Conservation (phyloP, 441 rosid genomes). For the Populus hybrid region DNA sequence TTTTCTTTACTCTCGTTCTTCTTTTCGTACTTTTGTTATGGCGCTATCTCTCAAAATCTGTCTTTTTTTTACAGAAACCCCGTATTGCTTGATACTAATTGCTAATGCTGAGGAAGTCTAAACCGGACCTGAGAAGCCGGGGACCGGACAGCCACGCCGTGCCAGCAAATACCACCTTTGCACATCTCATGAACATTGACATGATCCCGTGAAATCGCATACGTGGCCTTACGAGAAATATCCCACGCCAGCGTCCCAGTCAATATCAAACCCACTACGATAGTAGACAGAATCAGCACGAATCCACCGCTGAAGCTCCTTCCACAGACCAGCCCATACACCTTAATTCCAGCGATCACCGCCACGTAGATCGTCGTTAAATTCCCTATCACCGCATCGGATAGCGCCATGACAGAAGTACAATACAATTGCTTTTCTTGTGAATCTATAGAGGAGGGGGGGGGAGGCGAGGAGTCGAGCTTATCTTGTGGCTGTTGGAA, state of each 20-base stretch:
- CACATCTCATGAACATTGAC: conserved; percentile 52
- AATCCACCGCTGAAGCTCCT: conserved; percentile 66
- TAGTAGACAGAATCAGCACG: conserved; percentile 60
- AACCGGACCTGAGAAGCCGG: conserved; percentile 95
- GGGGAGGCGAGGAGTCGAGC: conserved; percentile 3
- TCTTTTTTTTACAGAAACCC: conserved; percentile 14
- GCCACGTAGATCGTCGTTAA: conserved; percentile 81
- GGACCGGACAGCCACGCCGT: conserved; percentile 87
- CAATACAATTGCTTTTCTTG: neutral
- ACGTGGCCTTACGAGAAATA: conserved; percentile 72
- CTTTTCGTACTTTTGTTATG: neutral
- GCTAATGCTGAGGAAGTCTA: conserved; percentile 63
- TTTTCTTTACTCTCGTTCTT: neutral
- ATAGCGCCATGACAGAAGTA: conserved; percentile 49
- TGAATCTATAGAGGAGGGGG: no score
- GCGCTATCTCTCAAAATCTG: neutral
- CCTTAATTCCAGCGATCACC: conserved; percentile 73
- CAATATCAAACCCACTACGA: conserved; percentile 59
- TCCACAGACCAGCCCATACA: conserved; percentile 55
- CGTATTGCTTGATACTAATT: conserved; percentile 20
- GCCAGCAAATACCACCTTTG: conserved; percentile 99
- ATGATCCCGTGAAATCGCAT: conserved; percentile 51
- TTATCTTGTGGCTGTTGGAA: conserved; percentile 14
- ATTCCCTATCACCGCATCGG: conserved; percentile 81
- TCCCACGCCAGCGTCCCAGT: conserved; percentile 86